A percentile compares a stretch with the other conserved stretches of the same genome.
Evolutionary conservation across 768 basidiomycete genomes (phyloP).

Genomic region (Collybia mongolica): DNA sequence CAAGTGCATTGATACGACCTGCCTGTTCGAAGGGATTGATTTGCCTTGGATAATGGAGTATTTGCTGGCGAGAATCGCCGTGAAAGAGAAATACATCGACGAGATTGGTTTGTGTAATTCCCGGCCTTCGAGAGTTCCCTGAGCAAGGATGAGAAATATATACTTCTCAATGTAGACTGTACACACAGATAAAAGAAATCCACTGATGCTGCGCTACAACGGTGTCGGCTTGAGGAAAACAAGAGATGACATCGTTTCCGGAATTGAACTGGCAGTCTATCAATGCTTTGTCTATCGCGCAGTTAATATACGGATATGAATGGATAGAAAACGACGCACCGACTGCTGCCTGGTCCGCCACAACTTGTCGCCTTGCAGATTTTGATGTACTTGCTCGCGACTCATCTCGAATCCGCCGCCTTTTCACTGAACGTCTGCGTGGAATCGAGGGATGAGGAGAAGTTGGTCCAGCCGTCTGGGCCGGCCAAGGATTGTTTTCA

Average conservation of each 20-base stretch:
- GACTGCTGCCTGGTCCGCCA: conserved; percentile 34
- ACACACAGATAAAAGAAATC: conserved; percentile 80
- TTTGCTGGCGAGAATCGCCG: conserved; percentile 57
- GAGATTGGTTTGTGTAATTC: conserved; percentile 55
- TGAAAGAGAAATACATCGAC: conserved; percentile 81
- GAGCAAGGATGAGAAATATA: conserved; percentile 12
- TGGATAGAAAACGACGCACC: conserved; percentile 19
- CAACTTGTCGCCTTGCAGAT: conserved; percentile 31
- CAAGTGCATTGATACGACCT: conserved; percentile 50
- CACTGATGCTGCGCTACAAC: conserved; percentile 71
- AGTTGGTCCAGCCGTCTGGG: conserved; percentile 31
- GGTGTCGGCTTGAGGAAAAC: conserved; percentile 62
- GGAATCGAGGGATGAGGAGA: conserved; percentile 7
- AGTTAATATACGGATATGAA: conserved; percentile 2
- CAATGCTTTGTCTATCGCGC: conserved; percentile 38
- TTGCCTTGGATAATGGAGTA: conserved; percentile 42
- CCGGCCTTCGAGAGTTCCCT: conserved; percentile 79
- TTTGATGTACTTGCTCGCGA: conserved; percentile 22
- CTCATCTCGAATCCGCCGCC: conserved; percentile 23
- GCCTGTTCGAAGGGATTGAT: conserved; percentile 51
- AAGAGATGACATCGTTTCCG: conserved; percentile 74
- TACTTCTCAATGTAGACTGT: conserved; percentile 11
- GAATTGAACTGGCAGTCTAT: conserved; percentile 50
- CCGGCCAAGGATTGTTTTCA: conserved; percentile 42
- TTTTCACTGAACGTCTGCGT: conserved; percentile 26